Evolutionary conservation across 306 rosid genomes (phyloP).

Genomic region (Quercus berberidifolia): DNA sequence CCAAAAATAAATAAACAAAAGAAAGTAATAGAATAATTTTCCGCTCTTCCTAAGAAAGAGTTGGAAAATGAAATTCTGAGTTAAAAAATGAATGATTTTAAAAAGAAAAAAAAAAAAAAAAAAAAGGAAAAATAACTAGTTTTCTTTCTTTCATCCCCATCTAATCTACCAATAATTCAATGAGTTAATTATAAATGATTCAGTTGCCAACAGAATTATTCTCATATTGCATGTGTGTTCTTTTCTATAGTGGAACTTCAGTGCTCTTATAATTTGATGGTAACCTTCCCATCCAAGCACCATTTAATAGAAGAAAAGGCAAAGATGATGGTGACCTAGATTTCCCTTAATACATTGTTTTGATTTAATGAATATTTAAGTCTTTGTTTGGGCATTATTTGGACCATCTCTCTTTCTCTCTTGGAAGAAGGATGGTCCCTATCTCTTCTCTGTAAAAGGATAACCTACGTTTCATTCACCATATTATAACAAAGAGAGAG

Average conservation of each 20-base stretch:
- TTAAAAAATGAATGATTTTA: background rate
- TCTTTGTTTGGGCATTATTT: constrained; percentile 49
- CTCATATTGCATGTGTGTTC: constrained; percentile 19
- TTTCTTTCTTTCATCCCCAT: constrained; percentile 28
- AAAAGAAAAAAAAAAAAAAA: no score
- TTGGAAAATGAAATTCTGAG: no score
- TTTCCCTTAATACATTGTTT: constrained; percentile 21
- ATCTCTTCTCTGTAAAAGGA: constrained; percentile 19
- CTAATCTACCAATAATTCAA: constrained; percentile 41
- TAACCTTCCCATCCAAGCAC: constrained; percentile 23
- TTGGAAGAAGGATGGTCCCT: constrained; percentile 31
- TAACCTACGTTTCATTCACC: constrained; percentile 21
- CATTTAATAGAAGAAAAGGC: background rate
- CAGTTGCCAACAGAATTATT: constrained; percentile 24
- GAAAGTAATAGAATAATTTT: background rate
- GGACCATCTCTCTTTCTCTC: constrained; percentile 14
- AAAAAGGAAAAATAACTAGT: background rate
- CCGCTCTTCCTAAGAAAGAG: constrained; percentile 10
- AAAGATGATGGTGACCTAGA: constrained; percentile 24
- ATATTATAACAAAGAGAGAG: constrained; percentile 19
- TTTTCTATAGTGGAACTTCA: constrained; percentile 33
- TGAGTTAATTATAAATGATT: constrained; percentile 13
- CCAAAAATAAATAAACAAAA: background rate
- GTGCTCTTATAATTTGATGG: constrained; percentile 35
- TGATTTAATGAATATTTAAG: constrained; percentile 8